Base-by-base conservation (phyloP, 2,329 filamentous ascomycete species). In the Aspergillus eucalypticola region DNA sequence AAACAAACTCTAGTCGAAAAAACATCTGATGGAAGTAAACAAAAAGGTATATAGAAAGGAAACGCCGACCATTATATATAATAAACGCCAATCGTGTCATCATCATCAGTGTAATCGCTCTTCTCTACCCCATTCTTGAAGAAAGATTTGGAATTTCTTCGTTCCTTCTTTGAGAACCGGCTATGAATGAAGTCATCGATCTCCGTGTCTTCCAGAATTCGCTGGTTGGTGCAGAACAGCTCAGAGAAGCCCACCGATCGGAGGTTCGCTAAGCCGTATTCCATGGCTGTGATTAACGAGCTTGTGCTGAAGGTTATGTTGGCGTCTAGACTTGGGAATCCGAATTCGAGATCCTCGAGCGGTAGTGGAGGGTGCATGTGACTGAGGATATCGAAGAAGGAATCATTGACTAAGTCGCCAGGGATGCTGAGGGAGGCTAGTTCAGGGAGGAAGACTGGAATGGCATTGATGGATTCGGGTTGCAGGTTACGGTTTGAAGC, bases 341-440 rank as follows among this genome's bases (percentile, higher is more conserved):
- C 69, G 7, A 75, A 65, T 58, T 73, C 71, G 1, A 75, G 64
- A n/a, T 67, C 64, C 48, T 73, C 67, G 5, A 75, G 64, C 1
- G 63, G 60, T 17, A 71, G 52, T 10, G 66, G 60, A n/a, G 55
- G 53, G 8, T 51, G 49, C 53, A 62, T 50, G 32, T 62, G 59
- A 25, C 42, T 41, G 11, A 72, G 60, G 48, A 68, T 63, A 15
- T 71, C 65, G 60, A 75, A 69, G 57, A 74, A 71, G 3, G 60
- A 64, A 13, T 69, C 62, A 7, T 66, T 62, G 13, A 73, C 64
- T n/a, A 71, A 53, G 38, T 71, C 68, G n/a, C 72, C 73, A 8
- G 71, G 72, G 11, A 75, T 49, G 42, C 70, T 71, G 50, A 75
- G 71, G 55, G 67, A 71, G 23, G 58, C 62, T 6, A 75, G 58